Conservation (phyloP, 768 basidiomycete species). For the Heimioporus sp. region DNA sequence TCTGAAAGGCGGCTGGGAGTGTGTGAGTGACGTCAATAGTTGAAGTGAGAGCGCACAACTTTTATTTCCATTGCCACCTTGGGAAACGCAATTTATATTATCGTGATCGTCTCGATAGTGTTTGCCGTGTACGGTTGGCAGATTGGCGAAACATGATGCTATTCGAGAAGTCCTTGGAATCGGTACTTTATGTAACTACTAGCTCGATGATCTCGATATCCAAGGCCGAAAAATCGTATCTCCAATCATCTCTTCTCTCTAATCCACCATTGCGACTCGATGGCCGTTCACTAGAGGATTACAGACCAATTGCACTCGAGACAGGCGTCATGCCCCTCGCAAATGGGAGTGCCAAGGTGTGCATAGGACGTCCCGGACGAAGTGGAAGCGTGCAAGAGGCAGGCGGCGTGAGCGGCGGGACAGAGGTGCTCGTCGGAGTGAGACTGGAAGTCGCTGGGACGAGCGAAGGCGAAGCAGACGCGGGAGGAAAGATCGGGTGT, state of each 20-base stretch:
- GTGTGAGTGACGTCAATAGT: slow-evolving; percentile 92
- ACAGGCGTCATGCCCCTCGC: slow-evolving; percentile 78
- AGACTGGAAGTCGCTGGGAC: slow-evolving; percentile 72
- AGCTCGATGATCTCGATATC: slow-evolving; percentile 38
- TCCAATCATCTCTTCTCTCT: slow-evolving; percentile 60
- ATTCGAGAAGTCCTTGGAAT: no score
- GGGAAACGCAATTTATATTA: no score
- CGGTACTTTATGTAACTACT: no score
- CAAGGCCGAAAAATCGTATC: slow-evolving; percentile 79
- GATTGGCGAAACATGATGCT: no score
- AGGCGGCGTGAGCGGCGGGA: slow-evolving; percentile 70
- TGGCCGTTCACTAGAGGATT: slow-evolving; percentile 67
- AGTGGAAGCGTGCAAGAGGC: slow-evolving; percentile 77
- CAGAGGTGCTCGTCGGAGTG: slow-evolving; percentile 74
- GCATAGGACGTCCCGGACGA: slow-evolving; percentile 63
- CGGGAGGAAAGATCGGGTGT: slow-evolving; percentile 63
- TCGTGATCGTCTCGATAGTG: no score
- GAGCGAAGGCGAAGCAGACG: slow-evolving; percentile 44
- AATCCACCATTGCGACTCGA: slow-evolving; percentile 69
- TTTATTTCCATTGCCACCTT: not conserved
- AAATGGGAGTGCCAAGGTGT: slow-evolving; percentile 79
- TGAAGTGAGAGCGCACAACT: slow-evolving; percentile 30
- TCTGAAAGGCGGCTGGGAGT: slow-evolving; percentile 92
- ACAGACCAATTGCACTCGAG: slow-evolving; percentile 67
- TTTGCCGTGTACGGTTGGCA: no score